Base-by-base conservation (phyloP, 768 basidiomycete genomes). In the Suillus clintonianus region DNA sequence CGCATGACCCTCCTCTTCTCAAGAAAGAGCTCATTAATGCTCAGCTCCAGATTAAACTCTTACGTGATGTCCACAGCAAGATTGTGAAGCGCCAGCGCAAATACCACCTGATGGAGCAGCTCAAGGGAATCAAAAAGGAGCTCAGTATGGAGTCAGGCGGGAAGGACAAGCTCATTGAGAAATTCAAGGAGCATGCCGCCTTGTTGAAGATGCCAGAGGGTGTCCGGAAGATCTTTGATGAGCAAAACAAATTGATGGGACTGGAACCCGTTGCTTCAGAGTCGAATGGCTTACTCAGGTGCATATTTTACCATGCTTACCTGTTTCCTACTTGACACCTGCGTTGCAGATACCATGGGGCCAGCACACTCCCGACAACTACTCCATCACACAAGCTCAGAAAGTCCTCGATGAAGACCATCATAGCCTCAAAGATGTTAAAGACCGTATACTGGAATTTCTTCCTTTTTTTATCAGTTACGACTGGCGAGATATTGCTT, bases 21-120 rank as follows among this genome's bases (percentile, higher is more conserved):
- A 99, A 99, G 84, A 99, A 98, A 77, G 97, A 99, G 74, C 84
- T 98, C 37, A 97, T 98, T 76, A 98, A 98, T 68, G 95, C 95
- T 0, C 95, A 98, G 73, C 79, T 99, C 57, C 97, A 97, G 77
- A 89, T 86, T 70, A 97, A 97, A 78, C 90, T 99, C 62, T 88
- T 90, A 1, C 84, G 93, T n/a, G 96, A 99, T 69, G 95, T 99
- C 1, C 95, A 99, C 72, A 87, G 81, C 81, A 97, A 95, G 80
- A 95, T 98, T 64, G 94, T 94, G 13, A 96, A 97, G 73, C 84
- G 95, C 6, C 95, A 97, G 73, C 81, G 95, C 60, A 95, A 97
- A 78, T 96, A 96, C 69, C 97, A 96, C 72, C 81, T 98, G 59
- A 96, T 95, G 92, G 95, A 98, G 74, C 95, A 98, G 76, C 85